Conservation (phyloP, 1,139 yeast genomes). For the Candida tropicalis region DNA sequence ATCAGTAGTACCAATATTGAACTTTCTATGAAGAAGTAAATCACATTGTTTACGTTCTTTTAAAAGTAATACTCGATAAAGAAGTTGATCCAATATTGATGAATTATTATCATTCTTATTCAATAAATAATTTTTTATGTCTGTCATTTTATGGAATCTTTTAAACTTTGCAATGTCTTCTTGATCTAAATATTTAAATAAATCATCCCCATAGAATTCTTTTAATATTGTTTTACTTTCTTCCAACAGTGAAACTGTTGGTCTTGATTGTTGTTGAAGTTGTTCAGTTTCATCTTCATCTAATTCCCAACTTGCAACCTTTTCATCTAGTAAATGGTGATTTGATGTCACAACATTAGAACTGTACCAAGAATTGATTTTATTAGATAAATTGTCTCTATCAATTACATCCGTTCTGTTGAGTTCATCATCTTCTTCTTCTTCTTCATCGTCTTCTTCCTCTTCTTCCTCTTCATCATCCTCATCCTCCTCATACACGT, state of each 20-base stretch:
- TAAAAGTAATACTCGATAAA: slow-evolving; percentile 19
- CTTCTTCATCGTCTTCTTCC: slow-evolving; percentile 15
- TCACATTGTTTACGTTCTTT: slow-evolving; percentile 6
- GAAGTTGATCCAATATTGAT: slow-evolving; percentile 18
- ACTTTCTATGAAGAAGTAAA: slow-evolving; percentile 7
- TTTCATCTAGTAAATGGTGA: slow-evolving; percentile 34
- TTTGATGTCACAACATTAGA: slow-evolving; percentile 12
- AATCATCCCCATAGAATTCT: slow-evolving; percentile 40
- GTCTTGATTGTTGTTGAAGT: not conserved
- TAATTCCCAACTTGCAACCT: slow-evolving; percentile 49
- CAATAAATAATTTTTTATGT: slow-evolving; percentile 18
- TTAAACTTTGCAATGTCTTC: slow-evolving; percentile 32
- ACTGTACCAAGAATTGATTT: slow-evolving; percentile 28
- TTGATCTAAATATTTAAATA: slow-evolving; percentile 27
- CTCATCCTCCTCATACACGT: slow-evolving; percentile 12
- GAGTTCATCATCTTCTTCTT: slow-evolving; percentile 1
- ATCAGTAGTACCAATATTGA: slow-evolving; percentile 16
- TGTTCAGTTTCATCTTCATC: slow-evolving; percentile 27
- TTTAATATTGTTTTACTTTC: slow-evolving; percentile 18
- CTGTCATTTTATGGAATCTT: slow-evolving; percentile 26
- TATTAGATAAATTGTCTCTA: slow-evolving; percentile 20
- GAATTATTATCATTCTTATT: slow-evolving; percentile 11
- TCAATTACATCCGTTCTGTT: slow-evolving; percentile 5
- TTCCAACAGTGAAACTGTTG: slow-evolving; percentile 7
- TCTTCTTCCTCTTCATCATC: slow-evolving; percentile 20